Conservation (phyloP, 805 yeast species). For the Teunomyces aglyptinius region DNA sequence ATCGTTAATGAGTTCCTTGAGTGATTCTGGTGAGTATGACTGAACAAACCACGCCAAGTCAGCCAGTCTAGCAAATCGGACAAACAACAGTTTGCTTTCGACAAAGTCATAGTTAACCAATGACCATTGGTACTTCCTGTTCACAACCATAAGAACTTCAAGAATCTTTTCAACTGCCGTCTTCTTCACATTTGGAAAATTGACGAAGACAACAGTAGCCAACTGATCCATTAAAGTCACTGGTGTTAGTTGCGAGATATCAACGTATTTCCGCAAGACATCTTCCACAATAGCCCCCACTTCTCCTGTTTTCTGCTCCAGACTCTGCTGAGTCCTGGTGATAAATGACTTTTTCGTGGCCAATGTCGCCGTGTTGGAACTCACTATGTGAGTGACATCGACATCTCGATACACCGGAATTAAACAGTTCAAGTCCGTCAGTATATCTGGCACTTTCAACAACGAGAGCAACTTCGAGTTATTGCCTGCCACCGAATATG, state of each 20-base stretch:
- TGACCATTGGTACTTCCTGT: constrained; percentile 31
- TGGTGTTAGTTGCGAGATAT: constrained; percentile 30
- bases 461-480: constrained; percentile 10
- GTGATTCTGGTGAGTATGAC: background rate
- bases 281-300: constrained; percentile 15
- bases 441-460: constrained; percentile 8
- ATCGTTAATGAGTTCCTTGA: background rate
- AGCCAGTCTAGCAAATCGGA: constrained; percentile 24
- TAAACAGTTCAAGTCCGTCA: background rate
- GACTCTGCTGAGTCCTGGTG: background rate
- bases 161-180: constrained; percentile 34
- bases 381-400: constrained; percentile 11
- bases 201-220: constrained; percentile 28
- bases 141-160: constrained; percentile 12
- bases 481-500: constrained; percentile 9
- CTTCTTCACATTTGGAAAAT: constrained; percentile 31
- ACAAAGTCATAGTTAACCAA: constrained; percentile 29
- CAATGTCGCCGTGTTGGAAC: constrained; percentile 8
- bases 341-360: background rate
- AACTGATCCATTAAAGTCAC: constrained; percentile 35
- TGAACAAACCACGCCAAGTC: constrained; percentile 15
- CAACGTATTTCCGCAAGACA: constrained; percentile 19
- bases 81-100: constrained; percentile 31
- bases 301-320: constrained; percentile 3
- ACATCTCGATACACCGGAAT: constrained; percentile 6